Base-by-base conservation (phyloP, 768 basidiomycete genomes). In the Tylopilus rubrobrunneus region DNA sequence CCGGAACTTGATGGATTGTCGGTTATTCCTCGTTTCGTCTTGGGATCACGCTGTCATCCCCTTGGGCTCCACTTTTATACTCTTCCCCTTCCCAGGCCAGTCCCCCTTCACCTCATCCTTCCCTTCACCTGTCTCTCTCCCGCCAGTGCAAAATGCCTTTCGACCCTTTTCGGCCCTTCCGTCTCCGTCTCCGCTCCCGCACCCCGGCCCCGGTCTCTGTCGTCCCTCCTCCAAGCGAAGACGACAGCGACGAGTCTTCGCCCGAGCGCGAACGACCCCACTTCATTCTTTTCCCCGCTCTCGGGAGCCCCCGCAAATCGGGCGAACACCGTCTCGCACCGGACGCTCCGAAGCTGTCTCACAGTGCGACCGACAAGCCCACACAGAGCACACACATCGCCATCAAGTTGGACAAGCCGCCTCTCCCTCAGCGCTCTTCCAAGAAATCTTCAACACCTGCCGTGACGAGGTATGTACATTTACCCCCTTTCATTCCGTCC, bases 161-260 rank as follows among this genome's bases (percentile, higher is more conserved):
- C 21, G 52, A 58, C 19, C 56, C 53, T 34, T 56, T 67, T 51
- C 67, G 62, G n/a, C n/a, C n/a, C n/a, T n/a, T n/a, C 17, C 69
- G 60, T 19, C 45, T 67, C 19, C 69, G 67, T 10, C 54, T 37
- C 9, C 58, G 65, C 17, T 42, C 55, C 17, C 27, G 17, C 17
- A 33, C n/a, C n/a, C n/a, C n/a, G n/a, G n/a, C 43, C 15, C 39
- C 53, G n/a, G 9, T 28, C 14, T 4, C 40, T 1, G 10, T 8
- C 11, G 40, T 10, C 17, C 42, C 45, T 2, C 12, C 56, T 0
- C 36, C 57, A 0, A 50, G 31, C n/a, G 63, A 70, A 46, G 51
- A 62, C 1, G 67, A 67, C 58, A 69, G 49, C 12, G 69, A 69
- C 19, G 52, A 47, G 10, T 61, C 57, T 12, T 61, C 67, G 0